Conservation (phyloP, 2,329 filamentous ascomycete genomes). For the Talaromyces sp. region DNA sequence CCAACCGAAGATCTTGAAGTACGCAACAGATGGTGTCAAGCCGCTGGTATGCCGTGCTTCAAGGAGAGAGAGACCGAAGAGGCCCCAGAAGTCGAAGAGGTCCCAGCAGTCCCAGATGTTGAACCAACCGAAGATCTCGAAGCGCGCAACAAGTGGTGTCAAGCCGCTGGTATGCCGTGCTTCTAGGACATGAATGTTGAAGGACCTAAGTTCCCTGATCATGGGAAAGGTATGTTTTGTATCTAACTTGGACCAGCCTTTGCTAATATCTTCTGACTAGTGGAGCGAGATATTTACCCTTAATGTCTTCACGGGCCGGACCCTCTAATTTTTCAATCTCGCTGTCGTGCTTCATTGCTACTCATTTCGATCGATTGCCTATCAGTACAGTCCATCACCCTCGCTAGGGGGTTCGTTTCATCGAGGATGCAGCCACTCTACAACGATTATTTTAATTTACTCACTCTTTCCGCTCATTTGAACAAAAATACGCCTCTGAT, state of each 20-base stretch:
- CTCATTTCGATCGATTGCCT: not conserved
- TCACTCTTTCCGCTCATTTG: not conserved
- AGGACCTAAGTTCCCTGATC: not conserved
- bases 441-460: not conserved
- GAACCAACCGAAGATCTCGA: not conserved
- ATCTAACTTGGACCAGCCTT: not conserved
- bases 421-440: too few relatives aligned
- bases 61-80: not conserved
- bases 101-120: too few relatives aligned
- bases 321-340: not conserved
- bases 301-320: not conserved
- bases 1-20: not conserved
- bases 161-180: not conserved
- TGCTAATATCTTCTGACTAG: not conserved
- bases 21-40: not conserved
- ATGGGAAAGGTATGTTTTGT: not conserved
- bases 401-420: not conserved
- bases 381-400: not conserved
- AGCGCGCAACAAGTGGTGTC: not conserved
- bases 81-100: not conserved
- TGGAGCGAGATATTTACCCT: not conserved
- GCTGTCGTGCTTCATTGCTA: not conserved
- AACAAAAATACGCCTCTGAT: not conserved
- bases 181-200: not conserved
- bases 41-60: not conserved